Conservation (phyloP, 2,329 filamentous ascomycete genomes). For the Clonostachys rosea region DNA sequence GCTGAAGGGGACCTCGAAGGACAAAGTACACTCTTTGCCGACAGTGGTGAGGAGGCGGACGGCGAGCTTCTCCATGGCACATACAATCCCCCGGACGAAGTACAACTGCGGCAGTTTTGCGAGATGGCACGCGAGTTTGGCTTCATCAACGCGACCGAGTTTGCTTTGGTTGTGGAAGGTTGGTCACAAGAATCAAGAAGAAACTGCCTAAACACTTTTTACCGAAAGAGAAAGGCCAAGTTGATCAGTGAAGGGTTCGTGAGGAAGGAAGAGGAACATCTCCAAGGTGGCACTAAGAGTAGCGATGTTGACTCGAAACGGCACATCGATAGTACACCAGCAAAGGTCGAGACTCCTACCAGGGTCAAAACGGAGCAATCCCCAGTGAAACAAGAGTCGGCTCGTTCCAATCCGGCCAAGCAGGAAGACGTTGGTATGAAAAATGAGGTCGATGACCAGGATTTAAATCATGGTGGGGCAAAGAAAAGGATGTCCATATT, state of each 20-base stretch:
- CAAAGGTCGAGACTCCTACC: not conserved
- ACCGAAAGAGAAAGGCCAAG: conserved; percentile 58
- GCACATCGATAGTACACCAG: not conserved
- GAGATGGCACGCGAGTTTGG: conserved; percentile 80
- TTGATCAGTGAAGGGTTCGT: conserved; percentile 16
- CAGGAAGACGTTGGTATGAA: conserved; percentile 1
- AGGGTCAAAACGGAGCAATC: not conserved
- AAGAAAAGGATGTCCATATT: conserved; percentile 10
- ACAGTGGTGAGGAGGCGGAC: conserved; percentile 16
- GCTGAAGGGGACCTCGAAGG: conserved; percentile 33
- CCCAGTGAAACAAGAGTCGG: not conserved
- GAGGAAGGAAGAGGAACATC: not conserved
- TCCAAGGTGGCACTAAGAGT: conserved; percentile 1
- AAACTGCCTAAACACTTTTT: conserved; percentile 77
- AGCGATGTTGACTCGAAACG: not conserved
- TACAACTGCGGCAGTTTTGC: conserved; percentile 81
- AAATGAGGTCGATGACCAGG: conserved; percentile 1
- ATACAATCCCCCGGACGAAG: conserved; percentile 71
- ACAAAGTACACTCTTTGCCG: conserved; percentile 53
- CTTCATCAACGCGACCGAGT: conserved; percentile 72
- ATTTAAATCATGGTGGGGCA: conserved; percentile 1
- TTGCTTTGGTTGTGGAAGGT: conserved; percentile 84
- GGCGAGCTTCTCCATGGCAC: conserved; percentile 23
- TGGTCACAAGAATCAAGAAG: conserved; percentile 83
- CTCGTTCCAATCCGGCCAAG: not conserved